A percentile compares a stretch with the other conserved stretches of the same genome.
Conservation (phyloP, 805 yeast species). For the Wickerhamiella domercqiae region DNA sequence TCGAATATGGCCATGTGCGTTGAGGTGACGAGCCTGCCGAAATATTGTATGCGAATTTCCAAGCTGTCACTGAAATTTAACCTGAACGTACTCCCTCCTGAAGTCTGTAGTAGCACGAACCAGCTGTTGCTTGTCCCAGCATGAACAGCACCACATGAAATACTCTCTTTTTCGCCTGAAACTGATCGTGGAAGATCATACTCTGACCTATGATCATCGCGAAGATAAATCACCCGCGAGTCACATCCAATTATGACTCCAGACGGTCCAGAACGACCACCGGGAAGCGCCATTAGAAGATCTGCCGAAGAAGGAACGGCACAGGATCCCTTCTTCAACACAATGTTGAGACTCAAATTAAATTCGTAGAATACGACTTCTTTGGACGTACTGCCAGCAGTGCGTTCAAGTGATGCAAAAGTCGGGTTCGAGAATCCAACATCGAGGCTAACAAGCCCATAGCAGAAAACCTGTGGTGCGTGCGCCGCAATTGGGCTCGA, state of each 20-base stretch:
- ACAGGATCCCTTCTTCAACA: conserved; percentile 38
- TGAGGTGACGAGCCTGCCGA: conserved; percentile 25
- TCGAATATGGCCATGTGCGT: conserved; percentile 42
- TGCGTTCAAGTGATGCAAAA: conserved; percentile 67
- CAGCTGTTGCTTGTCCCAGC: conserved; percentile 39
- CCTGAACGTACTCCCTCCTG: conserved; percentile 63
- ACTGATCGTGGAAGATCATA: background rate
- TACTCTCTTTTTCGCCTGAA: conserved; percentile 17
- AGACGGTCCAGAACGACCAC: conserved; percentile 51
- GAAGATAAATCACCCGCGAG: conserved; percentile 33
- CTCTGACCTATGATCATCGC: conserved; percentile 6
- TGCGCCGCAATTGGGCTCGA: conserved; percentile 8
- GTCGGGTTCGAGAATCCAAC: conserved; percentile 70
- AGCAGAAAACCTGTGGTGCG: conserved; percentile 28
- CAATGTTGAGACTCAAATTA: conserved; percentile 73
- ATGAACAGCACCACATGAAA: conserved; percentile 50
- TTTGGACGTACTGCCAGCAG: conserved; percentile 25
- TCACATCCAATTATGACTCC: conserved; percentile 55
- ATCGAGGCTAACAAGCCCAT: conserved; percentile 46
- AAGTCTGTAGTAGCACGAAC: conserved; percentile 55
- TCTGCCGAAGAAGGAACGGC: conserved; percentile 30
- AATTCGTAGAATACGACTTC: conserved; percentile 57
- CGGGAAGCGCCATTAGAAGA: conserved; percentile 53
- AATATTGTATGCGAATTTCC: conserved; percentile 21
- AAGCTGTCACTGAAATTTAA: conserved; percentile 30